Evolutionary conservation across 2,329 filamentous ascomycete genomes (phyloP), one percentile per base, ranked within the genome.

Genomic region (Graphilbum ipis-grandicollis): DNA sequence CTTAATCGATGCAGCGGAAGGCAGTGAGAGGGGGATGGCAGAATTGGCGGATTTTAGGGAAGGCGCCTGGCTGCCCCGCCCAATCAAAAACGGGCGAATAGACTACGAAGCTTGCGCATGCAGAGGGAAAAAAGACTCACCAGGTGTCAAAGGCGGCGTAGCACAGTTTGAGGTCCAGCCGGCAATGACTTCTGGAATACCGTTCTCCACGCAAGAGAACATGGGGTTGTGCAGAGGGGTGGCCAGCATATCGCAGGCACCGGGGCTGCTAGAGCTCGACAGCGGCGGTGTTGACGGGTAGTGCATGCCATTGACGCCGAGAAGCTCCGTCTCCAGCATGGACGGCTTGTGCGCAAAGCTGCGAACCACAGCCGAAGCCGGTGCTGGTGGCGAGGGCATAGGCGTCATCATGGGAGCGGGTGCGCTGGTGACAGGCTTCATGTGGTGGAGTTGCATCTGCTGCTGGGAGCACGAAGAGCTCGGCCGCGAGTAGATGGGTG

Each of bases 141-240:
- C 75, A 71, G 86, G 85, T 50, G 84, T 92, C 71, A 93, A 74
- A 19, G 84, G 83, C 36, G 86, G 85, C 23, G 86, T 93, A 40
- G 71, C 70, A 41, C 75, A 78, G 53, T 69, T 75, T 39, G n/a
- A 9, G 5, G 78, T 66, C 79, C 83, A 92, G 48, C 88, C 80
- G 44, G 79, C 65, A 44, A 65, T 66, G 36, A 80, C 71, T 45
- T 78, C 69, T 5, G 21, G 21, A 5, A 23, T 23, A 41, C 75
- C 66, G 43, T 68, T 68, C 43, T 82, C 77, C 30, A 82, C 63
- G 4, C 73, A 68, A 29, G 82, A 82, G 60, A 84, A 83, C 61
- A 76, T 71, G 43, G 77, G 76, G 58, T 83, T 82, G 58, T 83
- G 82, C 54, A 86, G 65, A 3, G 85, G 84, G n/a, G 84, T 92